Conservation (phyloP, 179 eudicot species). For the Actinidia chinensis region DNA sequence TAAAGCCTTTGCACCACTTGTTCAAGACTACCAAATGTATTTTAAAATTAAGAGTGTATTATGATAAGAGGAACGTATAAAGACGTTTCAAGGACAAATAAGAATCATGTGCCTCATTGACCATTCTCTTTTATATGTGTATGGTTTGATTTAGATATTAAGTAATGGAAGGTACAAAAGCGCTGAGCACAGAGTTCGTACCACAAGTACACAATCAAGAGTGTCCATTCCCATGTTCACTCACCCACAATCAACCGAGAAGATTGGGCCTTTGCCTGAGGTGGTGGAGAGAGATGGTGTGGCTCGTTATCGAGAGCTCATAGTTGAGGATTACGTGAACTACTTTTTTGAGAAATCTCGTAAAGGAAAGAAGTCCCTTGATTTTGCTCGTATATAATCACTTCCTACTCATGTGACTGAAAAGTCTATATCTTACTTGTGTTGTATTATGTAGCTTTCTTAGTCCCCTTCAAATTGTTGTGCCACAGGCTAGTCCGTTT, state of each 20-base stretch:
- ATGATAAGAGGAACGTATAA: no score
- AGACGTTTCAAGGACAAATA: no score
- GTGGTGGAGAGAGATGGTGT: slow-evolving; percentile 30
- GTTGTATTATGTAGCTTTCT: background rate
- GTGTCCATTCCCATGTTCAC: slow-evolving; percentile 36
- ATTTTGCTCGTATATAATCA: slow-evolving; percentile 21
- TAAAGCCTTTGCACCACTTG: no score
- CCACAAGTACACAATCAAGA: slow-evolving; percentile 32
- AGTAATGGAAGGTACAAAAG: slow-evolving; percentile 42
- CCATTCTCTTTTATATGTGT: background rate
- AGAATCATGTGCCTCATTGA: background rate
- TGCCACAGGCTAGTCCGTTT: background rate
- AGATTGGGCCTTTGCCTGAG: slow-evolving; percentile 34
- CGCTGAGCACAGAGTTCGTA: slow-evolving; percentile 41
- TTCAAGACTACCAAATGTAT: no score
- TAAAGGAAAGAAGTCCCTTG: slow-evolving; percentile 39
- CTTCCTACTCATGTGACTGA: background rate
- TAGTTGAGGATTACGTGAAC: slow-evolving; percentile 31
- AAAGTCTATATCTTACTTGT: background rate
- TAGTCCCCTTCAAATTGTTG: background rate
- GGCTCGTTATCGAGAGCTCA: slow-evolving; percentile 25
- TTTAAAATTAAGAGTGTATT: no score
- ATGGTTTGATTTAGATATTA: slow-evolving; percentile 20
- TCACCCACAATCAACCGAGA: slow-evolving; percentile 14
- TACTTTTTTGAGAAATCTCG: slow-evolving; percentile 33